phyloP scores from a whole-genome alignment of 768 basidiomycete genomes.

The Filobasidium floriforme region DNA sequence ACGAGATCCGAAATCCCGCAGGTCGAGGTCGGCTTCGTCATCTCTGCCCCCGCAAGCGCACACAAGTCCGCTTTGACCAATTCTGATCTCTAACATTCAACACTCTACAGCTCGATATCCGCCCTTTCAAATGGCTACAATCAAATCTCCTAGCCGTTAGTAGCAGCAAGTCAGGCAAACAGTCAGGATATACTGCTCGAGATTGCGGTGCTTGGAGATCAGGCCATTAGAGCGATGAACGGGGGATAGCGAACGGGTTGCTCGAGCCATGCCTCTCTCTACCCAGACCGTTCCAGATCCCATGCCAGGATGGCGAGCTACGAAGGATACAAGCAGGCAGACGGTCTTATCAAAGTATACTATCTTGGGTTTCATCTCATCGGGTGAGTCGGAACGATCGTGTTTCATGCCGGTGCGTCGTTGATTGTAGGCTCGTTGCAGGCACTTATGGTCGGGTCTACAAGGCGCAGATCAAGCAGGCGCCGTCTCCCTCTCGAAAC shows the following conservation, averaged over 20 bases:
- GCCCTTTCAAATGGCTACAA: no score
- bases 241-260: background rate
- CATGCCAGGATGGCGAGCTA: constrained; percentile 76
- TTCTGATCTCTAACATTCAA: no score
- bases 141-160: no score
- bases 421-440: constrained; percentile 16
- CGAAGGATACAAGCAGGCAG: constrained; percentile 61
- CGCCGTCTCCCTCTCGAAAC: constrained; percentile 27
- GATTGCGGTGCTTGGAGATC: no score
- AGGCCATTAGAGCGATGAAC: no score
- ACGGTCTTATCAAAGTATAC: constrained; percentile 73
- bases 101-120: no score
- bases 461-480: constrained; percentile 56
- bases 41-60: no score
- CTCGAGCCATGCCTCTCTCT: constrained; percentile 1
- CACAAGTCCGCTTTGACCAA: no score
- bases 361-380: constrained; percentile 95
- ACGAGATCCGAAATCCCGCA: no score
- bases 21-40: no score
- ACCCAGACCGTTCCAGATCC: constrained; percentile 52
- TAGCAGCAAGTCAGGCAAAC: no score
- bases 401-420: background rate
- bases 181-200: no score
- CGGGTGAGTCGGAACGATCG: constrained; percentile 50
- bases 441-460: constrained; percentile 93